Base-by-base conservation (phyloP, 768 basidiomycete species). In the Tubosaeta sp. region DNA sequence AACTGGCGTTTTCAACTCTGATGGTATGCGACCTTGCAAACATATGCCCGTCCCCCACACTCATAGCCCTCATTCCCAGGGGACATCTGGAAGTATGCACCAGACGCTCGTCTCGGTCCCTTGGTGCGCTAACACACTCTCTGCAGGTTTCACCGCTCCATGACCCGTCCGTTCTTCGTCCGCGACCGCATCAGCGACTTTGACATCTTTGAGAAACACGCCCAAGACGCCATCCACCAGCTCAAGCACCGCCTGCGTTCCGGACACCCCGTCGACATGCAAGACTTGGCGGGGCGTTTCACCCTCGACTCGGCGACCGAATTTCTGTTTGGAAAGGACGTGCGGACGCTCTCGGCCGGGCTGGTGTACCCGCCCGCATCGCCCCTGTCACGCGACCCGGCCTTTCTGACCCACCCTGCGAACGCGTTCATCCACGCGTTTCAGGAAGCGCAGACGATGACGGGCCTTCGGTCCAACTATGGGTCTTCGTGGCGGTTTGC, bases 281-380 rank as follows among this genome's bases (percentile, higher is more conserved):
- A 78, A 58, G 77, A 76, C 43, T 56, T 76, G 48, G 65, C 65
- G 2, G 68, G 67, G 1, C 70, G 76, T 3, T 81, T 81, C 62
- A 80, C 81, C 1, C 64, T 84, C 32, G 83, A 85, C 59, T 80
- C 79, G 1, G 79, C 80, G 0, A 77, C 80, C 0, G 78, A 79
- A 25, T 83, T 84, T 59, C 71, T 83, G 10, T 80, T 82, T 52
- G 78, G 81, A 29, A 61, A 62, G 14, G 61, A 70, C 17, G 74
- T 74, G 10, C 29, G 69, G 34, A 69, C 68, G 0, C 65, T 76
- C 31, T 63, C 68, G 0, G 72, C 72, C 12, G 72, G 74, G 14
- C 71, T 79, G 34, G 54, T 57, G 31, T 75, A 61, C 54, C 73
- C 68, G 37, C 59, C 50, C 0, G 55, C 55, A 25, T 63, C 51